Conservation (phyloP, 768 basidiomycete genomes). For the Collybia mongolica region DNA sequence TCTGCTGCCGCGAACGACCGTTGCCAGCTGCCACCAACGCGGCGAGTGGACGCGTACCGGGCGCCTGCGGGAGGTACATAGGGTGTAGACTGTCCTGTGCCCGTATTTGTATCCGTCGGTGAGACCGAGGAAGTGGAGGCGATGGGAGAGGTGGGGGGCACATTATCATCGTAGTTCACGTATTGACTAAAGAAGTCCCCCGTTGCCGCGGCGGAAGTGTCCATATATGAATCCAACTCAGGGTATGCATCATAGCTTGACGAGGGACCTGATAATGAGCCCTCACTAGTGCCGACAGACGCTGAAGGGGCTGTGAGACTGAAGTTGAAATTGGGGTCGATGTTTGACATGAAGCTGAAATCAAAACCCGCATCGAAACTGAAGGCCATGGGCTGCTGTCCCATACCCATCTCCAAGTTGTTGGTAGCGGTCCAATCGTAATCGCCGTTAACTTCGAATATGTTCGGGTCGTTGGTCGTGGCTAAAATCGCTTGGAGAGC, state of each 20-base stretch:
- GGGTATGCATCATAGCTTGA: too few relatives aligned
- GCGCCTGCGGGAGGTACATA: constrained; percentile 62
- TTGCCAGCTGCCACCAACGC: constrained; percentile 55
- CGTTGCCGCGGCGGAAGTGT: too few relatives aligned
- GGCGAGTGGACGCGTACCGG: constrained; percentile 43
- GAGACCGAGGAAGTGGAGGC: constrained; percentile 14
- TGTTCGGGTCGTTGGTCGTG: constrained; percentile 26
- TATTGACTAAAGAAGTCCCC: too few relatives aligned
- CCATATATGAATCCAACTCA: too few relatives aligned
- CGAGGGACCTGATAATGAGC: too few relatives aligned
- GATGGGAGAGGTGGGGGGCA: constrained; percentile 9
- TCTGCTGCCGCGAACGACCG: constrained; percentile 16
- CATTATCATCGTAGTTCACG: not conserved
- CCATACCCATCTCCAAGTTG: too few relatives aligned
- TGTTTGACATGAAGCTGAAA: constrained; percentile 1
- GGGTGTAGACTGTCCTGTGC: constrained; percentile 11
- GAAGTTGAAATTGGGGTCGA: constrained; percentile 7
- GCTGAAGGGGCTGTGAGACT: not conserved
- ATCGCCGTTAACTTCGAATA: constrained; percentile 7
- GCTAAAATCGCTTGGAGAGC: constrained; percentile 28
- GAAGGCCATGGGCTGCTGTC: too few relatives aligned
- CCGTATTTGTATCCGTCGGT: constrained; percentile 15
- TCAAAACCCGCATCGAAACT: too few relatives aligned
- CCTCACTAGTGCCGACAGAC: too few relatives aligned
- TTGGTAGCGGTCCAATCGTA: too few relatives aligned